A percentile compares a stretch with the other conserved stretches of the same genome.
Evolutionary conservation across 192 early-diverging fungal genomes (phyloP).

Genomic region (Fimicolochytrium jonesii): DNA sequence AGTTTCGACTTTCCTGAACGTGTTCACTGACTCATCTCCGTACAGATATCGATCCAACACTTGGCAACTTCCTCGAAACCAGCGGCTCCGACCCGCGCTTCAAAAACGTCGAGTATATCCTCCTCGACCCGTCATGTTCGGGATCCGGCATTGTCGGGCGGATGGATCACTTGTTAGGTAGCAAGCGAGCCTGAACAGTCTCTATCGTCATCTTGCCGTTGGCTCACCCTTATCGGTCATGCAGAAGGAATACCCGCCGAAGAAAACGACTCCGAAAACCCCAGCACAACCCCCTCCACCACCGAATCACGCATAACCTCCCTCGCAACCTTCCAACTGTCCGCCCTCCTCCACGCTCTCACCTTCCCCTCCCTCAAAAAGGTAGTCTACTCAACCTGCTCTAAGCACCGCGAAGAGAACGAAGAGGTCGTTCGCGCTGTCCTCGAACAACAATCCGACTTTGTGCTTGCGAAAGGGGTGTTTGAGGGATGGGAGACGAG

Average conservation of each 20-base stretch:
- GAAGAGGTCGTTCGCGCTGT: conserved; percentile 85
- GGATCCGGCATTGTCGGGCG: conserved; percentile 92
- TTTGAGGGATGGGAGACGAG: conserved; percentile 79
- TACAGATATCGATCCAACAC: conserved; percentile 64
- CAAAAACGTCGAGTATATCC: conserved; percentile 70
- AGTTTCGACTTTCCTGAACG: not conserved
- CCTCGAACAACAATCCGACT: conserved; percentile 50
- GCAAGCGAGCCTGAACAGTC: no score
- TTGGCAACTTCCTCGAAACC: conserved; percentile 74
- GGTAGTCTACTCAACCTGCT: conserved; percentile 96
- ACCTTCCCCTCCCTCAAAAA: conserved; percentile 74
- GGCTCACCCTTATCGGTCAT: no score
- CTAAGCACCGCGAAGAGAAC: conserved; percentile 87
- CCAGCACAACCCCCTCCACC: conserved; percentile 5
- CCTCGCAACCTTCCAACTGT: conserved; percentile 83
- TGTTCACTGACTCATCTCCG: not conserved
- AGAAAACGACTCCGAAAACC: conserved; percentile 11
- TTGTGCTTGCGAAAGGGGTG: conserved; percentile 54
- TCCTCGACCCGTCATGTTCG: conserved; percentile 94
- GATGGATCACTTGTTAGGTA: conserved; percentile 77
- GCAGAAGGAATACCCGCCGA: no score
- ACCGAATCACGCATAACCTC: conserved; percentile 50
- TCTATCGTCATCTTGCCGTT: no score
- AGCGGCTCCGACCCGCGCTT: conserved; percentile 55
- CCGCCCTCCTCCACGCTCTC: conserved; percentile 74